phyloP scores from a whole-genome alignment of 148 eudicot species.

The Rhododendron molle region DNA sequence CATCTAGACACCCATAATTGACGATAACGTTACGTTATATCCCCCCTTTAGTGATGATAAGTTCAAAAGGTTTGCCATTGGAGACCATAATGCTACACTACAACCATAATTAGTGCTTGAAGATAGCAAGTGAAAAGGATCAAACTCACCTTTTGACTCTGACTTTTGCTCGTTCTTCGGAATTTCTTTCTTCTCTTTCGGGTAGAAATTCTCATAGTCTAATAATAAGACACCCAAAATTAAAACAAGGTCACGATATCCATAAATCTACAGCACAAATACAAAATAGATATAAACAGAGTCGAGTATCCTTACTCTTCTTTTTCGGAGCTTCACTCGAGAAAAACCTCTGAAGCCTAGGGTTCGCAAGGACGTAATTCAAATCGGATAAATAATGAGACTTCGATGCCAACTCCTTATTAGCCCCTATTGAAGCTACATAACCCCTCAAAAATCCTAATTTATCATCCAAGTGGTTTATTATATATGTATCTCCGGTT shows the following conservation, averaged over 20 bases:
- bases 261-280: background rate
- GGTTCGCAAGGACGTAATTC: conserved; percentile 40
- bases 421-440: conserved; percentile 46
- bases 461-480: conserved; percentile 31
- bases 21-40: background rate
- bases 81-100: background rate
- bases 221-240: conserved; percentile 5
- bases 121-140: background rate
- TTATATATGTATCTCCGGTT: conserved; percentile 8
- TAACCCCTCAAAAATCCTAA: conserved; percentile 66
- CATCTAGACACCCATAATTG: background rate
- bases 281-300: background rate
- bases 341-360: conserved; percentile 49
- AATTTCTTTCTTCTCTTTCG: conserved; percentile 79
- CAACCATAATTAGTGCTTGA: background rate
- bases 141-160: conserved; percentile 54
- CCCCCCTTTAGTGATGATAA: background rate
- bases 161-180: conserved; percentile 75
- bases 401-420: conserved; percentile 19
- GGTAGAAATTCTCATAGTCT: conserved; percentile 84
- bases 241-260: background rate
- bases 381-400: conserved; percentile 40
- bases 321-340: conserved; percentile 76
- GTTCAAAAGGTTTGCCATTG: background rate
- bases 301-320: conserved; percentile 40